Evolutionary conservation across 805 yeast species (phyloP), one percentile per base, ranked within the genome.

Genomic region (Hanseniaspora guilliermondii): DNA sequence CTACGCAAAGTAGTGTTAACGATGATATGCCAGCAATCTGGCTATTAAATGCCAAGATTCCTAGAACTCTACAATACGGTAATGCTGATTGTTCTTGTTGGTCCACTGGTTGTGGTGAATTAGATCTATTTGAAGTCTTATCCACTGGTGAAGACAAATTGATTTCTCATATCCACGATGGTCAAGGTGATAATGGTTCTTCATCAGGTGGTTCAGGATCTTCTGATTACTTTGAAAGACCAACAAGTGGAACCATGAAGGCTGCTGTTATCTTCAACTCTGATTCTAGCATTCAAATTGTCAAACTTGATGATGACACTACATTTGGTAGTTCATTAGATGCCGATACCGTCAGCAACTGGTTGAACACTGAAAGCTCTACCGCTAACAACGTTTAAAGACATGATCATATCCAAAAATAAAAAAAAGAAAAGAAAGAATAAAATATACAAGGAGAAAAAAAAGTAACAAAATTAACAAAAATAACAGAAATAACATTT

Each of bases 1-100:
- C 76, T 58, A 67, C 76, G 46, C 60, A 73, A 64, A 46, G 56
- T 30, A 56, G 49, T 22, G 63, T 65, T 55, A 88, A 89, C 76
- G 76, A 76, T 65, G 97, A 93, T 70, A 91, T 93, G 97, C 98
- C 98, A 61, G 97, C 98, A 58, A 78, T 89, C 63, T 89, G 97
- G 97, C 74, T 89, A 70, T 79, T 89, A 68, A 89, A 89, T 70
- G 96, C 96, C 58, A 85, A 86, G 76, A 83, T 89, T 66, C 96
- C 98, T 72, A 87, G 98, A 77, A 89, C 97, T 61, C 72, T 82
- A 65, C 97, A 93, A 74, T 93, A 93, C 72, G 97, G 97, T 69
- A 73, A 74, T 57, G 68, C 82, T 25, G 67, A 77, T 21, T 93
- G 97, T 76, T 87, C 97, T 37, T 93, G 98, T 78, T 93, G 98